Conservation (phyloP, 257 asterid species). For the Handroanthus guayacan region DNA sequence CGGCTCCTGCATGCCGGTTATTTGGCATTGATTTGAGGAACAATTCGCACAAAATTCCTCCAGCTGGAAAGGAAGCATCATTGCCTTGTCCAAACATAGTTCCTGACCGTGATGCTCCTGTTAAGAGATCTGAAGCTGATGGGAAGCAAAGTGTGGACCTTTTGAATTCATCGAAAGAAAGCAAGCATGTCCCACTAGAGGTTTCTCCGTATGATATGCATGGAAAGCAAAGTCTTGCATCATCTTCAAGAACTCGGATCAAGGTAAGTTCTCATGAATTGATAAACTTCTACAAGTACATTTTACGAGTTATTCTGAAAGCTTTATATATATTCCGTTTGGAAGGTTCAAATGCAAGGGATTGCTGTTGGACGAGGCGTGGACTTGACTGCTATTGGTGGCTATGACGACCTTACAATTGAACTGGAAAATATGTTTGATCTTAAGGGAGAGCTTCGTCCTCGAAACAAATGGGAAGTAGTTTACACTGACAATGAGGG, state of each 20-base stretch:
- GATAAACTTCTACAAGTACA: neutral
- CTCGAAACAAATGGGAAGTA: conserved; percentile 71
- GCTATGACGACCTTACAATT: conserved; percentile 64
- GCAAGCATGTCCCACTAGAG: conserved; percentile 42
- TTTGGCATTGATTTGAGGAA: conserved; percentile 81
- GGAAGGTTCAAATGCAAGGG: conserved; percentile 91
- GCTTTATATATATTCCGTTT: neutral
- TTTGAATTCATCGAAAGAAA: conserved; percentile 48
- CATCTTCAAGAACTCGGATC: conserved; percentile 75
- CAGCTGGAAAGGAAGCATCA: conserved; percentile 41
- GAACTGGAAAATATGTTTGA: conserved; percentile 76
- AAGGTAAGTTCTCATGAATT: conserved; percentile 51
- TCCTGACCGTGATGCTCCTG: conserved; percentile 27
- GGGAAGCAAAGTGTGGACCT: conserved; percentile 37
- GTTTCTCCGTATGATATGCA: conserved; percentile 46
- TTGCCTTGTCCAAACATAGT: conserved; percentile 25
- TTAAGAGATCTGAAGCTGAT: conserved; percentile 42
- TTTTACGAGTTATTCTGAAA: neutral
- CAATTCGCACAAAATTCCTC: conserved; percentile 41
- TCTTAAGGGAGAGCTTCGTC: conserved; percentile 70
- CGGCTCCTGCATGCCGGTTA: conserved; percentile 55
- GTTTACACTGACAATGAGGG: conserved; percentile 81
- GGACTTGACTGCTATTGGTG: conserved; percentile 61
- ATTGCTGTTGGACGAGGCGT: conserved; percentile 80
- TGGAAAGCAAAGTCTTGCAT: conserved; percentile 42